These are phyloP conservation scores for Suhomyces sp. DNA, from an alignment of 805 yeast species.

Conservation along the genomic window DNA sequence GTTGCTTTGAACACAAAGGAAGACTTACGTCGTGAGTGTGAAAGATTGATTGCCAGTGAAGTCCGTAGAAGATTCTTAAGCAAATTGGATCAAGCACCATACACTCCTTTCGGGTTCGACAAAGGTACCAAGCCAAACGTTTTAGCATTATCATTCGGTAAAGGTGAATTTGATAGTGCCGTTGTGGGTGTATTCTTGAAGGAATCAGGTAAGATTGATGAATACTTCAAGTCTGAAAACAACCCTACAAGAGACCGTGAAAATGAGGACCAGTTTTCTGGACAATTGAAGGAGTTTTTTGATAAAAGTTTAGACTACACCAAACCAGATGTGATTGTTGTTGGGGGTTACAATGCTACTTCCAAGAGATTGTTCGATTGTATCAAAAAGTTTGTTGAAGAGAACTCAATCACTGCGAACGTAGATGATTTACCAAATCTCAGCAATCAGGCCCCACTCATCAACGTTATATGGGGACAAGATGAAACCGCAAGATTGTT, in stretches of 20 bases:
- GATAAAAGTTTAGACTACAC: slow-evolving; percentile 52
- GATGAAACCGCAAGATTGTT: slow-evolving; percentile 92
- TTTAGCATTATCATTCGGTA: slow-evolving; percentile 79
- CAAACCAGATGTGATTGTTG: slow-evolving; percentile 83
- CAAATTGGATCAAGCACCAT: slow-evolving; percentile 91
- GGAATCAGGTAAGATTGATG: slow-evolving; percentile 76
- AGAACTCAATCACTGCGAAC: slow-evolving; percentile 52
- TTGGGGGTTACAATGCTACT: slow-evolving; percentile 82
- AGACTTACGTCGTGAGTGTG: slow-evolving; percentile 73
- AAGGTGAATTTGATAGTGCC: slow-evolving; percentile 83
- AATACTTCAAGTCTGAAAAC: slow-evolving; percentile 74
- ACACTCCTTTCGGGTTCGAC: slow-evolving; percentile 72
- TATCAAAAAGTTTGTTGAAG: slow-evolving; percentile 54
- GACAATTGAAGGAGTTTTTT: slow-evolving; percentile 66
- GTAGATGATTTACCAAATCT: slow-evolving; percentile 43
- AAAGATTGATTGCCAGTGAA: slow-evolving; percentile 63
- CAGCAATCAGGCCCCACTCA: slow-evolving; percentile 50
- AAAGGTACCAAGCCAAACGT: slow-evolving; percentile 85
- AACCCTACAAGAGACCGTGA: slow-evolving; percentile 54
- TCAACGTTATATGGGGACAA: slow-evolving; percentile 77
- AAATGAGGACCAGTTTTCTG: slow-evolving; percentile 46
- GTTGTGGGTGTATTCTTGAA: slow-evolving; percentile 77
- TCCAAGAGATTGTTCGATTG: slow-evolving; percentile 61
- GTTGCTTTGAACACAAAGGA: slow-evolving; percentile 79
- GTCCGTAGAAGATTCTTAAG: slow-evolving; percentile 68